Conservation (phyloP, 441 rosid species). For the Gossypium laxum region DNA sequence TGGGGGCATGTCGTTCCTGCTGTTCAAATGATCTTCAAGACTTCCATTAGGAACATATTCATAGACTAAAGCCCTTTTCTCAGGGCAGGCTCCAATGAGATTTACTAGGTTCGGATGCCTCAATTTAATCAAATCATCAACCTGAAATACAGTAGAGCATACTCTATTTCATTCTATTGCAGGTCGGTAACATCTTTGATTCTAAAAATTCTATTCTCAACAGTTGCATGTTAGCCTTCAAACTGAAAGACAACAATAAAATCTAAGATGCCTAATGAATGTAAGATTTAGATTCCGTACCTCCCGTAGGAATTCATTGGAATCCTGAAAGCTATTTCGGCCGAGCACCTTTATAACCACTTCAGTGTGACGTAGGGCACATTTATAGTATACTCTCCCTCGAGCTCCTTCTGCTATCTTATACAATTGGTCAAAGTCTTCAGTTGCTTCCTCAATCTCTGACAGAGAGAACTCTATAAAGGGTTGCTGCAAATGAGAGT, state of each 20-base stretch:
- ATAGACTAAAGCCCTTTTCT: conserved; percentile 26
- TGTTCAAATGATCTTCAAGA: conserved; percentile 38
- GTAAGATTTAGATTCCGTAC: conserved; percentile 16
- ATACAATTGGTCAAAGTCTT: conserved; percentile 24
- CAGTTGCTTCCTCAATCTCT: conserved; percentile 39
- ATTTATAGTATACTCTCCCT: conserved; percentile 31
- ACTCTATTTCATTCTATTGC: not conserved
- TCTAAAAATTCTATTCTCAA: not conserved
- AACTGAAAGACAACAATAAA: not conserved
- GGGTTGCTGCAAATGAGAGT: conserved; percentile 15
- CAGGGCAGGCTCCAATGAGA: conserved; percentile 42
- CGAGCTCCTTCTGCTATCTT: conserved; percentile 38
- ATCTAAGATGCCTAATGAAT: not conserved
- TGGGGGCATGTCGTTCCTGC: conserved; percentile 27
- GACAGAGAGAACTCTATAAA: conserved; percentile 27
- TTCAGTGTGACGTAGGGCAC: conserved; percentile 29
- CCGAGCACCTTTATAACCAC: conserved; percentile 36
- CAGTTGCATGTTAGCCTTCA: not conserved
- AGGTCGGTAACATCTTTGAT: not conserved
- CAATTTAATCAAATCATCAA: conserved; percentile 28
- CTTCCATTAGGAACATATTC: conserved; percentile 41
- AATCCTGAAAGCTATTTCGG: conserved; percentile 26
- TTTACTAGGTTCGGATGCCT: conserved; percentile 43
- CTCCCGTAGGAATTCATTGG: conserved; percentile 33
- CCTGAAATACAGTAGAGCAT: conserved; percentile 25